Base-by-base conservation (phyloP, 805 yeast species). In the Ogataea parapolymorpha region DNA sequence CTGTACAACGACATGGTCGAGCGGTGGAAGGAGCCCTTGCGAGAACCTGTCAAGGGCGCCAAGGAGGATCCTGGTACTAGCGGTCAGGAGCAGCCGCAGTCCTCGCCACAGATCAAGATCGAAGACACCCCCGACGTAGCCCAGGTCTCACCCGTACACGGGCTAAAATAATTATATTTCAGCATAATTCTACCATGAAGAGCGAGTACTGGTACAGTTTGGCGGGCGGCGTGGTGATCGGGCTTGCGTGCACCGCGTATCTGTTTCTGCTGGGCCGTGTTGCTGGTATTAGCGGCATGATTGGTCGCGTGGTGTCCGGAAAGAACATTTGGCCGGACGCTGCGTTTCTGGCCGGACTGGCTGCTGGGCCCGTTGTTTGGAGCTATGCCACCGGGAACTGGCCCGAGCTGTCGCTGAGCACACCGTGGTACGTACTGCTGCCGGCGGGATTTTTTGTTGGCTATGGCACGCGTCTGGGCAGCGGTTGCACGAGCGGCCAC, bases 1-100 rank as follows among this genome's bases (percentile, higher is more conserved):
- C 51, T 78, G 46, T 82, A 79, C 80, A 80, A 81, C 49, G 90
- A 83, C 55, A 83, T 84, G 91, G 87, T 81, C 7, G 71, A 74
- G 37, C 68, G 83, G 48, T 84, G 91, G 89, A 76, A 68, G 55
- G 68, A 65, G 39, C 66, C 68, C 37, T n/a, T 47, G 32, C 34
- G 24, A 5, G 16, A 35, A 10, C 37, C 36, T 2, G 32, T 35
- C 10, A 18, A 26, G 23, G 33, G 37, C 18, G 14, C 16, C 23
- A 41, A 36, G 27, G 31, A 26, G 20, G 25, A 10, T 12, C n/a
- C 26, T 6, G 32, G 26, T 13, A 12, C 36, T 3, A 13, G 12
- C 10, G 22, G 20, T 4, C 20, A 20, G 9, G 22, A 20, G 22
- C 22, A 20, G 23, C 25, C 35, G 26, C 18, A 28, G n/a, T 15